A percentile compares a stretch with the other conserved stretches of the same genome.
phyloP scores from a whole-genome alignment of 2,329 filamentous ascomycete species.

The Pezicula radicicola region DNA sequence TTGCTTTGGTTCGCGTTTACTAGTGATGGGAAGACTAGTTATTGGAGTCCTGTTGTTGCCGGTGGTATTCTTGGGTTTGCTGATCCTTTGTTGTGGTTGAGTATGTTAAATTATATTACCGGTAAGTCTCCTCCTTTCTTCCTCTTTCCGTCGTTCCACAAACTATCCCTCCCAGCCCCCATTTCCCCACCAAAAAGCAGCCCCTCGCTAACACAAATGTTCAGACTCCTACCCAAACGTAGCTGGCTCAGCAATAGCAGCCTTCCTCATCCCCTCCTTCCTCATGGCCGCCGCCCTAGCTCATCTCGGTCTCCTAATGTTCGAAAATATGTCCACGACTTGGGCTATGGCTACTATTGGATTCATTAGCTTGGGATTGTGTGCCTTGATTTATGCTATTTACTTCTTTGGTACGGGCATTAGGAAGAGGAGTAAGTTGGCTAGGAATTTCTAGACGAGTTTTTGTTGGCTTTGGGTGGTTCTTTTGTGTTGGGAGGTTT shows the following conservation, averaged over 20 bases:
- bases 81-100: slow-evolving; percentile 40
- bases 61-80: slow-evolving; percentile 37
- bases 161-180: background rate
- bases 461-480: no score
- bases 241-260: slow-evolving; percentile 37
- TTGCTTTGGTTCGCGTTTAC: slow-evolving; percentile 42
- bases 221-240: slow-evolving; percentile 37
- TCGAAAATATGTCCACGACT: slow-evolving; percentile 31
- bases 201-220: no score
- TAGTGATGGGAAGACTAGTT: slow-evolving; percentile 34
- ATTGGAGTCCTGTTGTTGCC: slow-evolving; percentile 38
- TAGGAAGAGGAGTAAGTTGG: slow-evolving; percentile 31
- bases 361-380: slow-evolving; percentile 36
- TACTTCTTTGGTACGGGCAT: slow-evolving; percentile 36
- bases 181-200: slow-evolving; percentile 4
- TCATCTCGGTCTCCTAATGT: slow-evolving; percentile 34
- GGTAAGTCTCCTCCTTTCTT: slow-evolving; percentile 12
- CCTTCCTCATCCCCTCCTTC: slow-evolving; percentile 41
- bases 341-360: slow-evolving; percentile 40
- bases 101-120: slow-evolving; percentile 40
- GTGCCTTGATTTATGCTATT: slow-evolving; percentile 36
- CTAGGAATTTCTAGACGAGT: slow-evolving; percentile 22
- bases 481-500: no score
- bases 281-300: slow-evolving; percentile 36
- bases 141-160: background rate